Evolutionary conservation across 805 yeast species (phyloP).

Genomic region (Teunomyces pallodes): DNA sequence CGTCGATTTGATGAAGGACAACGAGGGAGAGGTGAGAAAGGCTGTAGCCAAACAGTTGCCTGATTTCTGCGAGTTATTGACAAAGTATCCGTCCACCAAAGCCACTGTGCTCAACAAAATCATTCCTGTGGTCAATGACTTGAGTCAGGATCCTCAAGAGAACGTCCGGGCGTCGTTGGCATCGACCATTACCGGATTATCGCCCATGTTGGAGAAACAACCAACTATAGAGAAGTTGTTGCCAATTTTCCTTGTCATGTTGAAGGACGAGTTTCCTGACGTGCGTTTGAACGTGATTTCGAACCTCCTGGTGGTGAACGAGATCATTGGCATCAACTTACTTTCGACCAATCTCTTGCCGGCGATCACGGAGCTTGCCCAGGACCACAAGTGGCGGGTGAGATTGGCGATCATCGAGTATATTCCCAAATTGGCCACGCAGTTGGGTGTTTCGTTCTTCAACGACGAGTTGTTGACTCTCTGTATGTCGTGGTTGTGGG

Average conservation of each 20-base stretch:
- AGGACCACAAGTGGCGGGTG: slow-evolving; percentile 97
- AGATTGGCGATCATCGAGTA: slow-evolving; percentile 95
- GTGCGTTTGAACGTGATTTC: slow-evolving; percentile 93
- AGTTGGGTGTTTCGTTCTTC: slow-evolving; percentile 89
- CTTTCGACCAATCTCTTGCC: slow-evolving; percentile 87
- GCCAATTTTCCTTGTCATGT: slow-evolving; percentile 88
- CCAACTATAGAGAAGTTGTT: slow-evolving; percentile 76
- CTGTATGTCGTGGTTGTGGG: slow-evolving; percentile 98
- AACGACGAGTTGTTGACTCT: slow-evolving; percentile 87
- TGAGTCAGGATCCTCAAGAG: slow-evolving; percentile 90
- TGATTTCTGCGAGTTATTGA: slow-evolving; percentile 56
- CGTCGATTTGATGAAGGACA: slow-evolving; percentile 77
- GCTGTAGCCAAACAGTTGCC: slow-evolving; percentile 93
- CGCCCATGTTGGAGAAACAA: slow-evolving; percentile 82
- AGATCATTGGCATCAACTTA: slow-evolving; percentile 87
- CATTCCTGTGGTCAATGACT: slow-evolving; percentile 76
- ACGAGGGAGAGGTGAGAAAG: slow-evolving; percentile 95
- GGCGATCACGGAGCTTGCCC: slow-evolving; percentile 93
- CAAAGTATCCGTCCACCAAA: slow-evolving; percentile 30
- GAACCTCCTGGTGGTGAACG: slow-evolving; percentile 86
- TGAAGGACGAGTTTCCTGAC: slow-evolving; percentile 95
- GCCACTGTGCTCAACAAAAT: slow-evolving; percentile 63
- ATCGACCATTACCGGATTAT: slow-evolving; percentile 78
- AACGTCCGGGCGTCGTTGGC: slow-evolving; percentile 93
- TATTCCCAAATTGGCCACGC: slow-evolving; percentile 91